These are phyloP conservation scores for Cytospora chrysosperma DNA, from an alignment of 2,329 filamentous ascomycete genomes.

Conservation along the genomic window DNA sequence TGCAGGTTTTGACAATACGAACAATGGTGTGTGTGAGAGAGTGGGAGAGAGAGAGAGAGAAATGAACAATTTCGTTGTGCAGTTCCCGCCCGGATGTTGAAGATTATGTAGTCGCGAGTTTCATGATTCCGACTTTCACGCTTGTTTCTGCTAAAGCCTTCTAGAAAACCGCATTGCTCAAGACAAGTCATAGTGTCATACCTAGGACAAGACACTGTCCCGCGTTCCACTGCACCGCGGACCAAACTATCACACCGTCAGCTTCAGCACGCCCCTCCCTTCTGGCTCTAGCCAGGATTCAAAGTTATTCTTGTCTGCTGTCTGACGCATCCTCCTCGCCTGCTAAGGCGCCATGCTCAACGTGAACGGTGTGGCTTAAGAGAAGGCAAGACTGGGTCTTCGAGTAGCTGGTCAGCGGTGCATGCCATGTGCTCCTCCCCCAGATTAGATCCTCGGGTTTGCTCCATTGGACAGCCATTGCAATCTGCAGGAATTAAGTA, in stretches of 20 bases:
- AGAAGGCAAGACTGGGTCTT: background rate
- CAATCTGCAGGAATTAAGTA: background rate
- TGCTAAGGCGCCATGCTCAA: background rate
- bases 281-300: background rate
- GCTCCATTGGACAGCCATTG: background rate
- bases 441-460: background rate
- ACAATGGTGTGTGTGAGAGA: too few species aligned
- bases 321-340: background rate
- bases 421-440: background rate
- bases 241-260: background rate
- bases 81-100: background rate
- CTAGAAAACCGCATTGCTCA: too few species aligned
- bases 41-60: too few species aligned
- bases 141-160: background rate
- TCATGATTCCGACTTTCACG: background rate
- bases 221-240: background rate
- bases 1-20: background rate
- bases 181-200: background rate
- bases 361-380: background rate
- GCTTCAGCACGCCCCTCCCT: background rate
- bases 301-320: background rate
- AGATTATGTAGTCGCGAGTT: background rate
- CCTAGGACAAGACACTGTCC: background rate
- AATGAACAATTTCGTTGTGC: background rate
- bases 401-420: background rate